Evolutionary conservation across 2,329 filamentous ascomycete genomes (phyloP).

Genomic region (Aspergillus quadricinctus): DNA sequence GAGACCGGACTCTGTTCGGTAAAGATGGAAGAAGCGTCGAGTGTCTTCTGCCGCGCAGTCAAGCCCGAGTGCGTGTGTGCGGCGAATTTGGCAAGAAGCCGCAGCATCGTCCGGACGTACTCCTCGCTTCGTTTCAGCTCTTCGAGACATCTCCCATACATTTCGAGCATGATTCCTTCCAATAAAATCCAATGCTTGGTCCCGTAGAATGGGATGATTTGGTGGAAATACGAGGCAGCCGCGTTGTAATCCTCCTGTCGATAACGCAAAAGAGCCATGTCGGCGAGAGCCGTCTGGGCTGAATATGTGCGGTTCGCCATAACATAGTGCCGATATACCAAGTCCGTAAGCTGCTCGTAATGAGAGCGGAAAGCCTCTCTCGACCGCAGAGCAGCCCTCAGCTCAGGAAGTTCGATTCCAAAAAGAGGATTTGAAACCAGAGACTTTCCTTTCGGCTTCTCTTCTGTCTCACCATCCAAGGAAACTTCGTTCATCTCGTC

Average conservation of each 20-base stretch:
- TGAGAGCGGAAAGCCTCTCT: conserved; percentile 61
- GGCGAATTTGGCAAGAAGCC: conserved; percentile 50
- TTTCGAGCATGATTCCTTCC: conserved; percentile 76
- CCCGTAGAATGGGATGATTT: conserved; percentile 73
- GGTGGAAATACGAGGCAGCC: conserved; percentile 73
- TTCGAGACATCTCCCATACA: conserved; percentile 80
- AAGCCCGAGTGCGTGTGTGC: conserved; percentile 29
- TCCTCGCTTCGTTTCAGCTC: conserved; percentile 72
- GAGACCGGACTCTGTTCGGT: conserved; percentile 28
- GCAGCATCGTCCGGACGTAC: conserved; percentile 70
- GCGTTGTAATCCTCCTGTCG: conserved; percentile 67
- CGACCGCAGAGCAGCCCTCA: conserved; percentile 59
- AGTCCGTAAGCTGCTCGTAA: conserved; percentile 76
- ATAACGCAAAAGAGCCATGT: conserved; percentile 81
- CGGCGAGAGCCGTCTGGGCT: conserved; percentile 71
- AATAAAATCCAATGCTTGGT: conserved; percentile 72
- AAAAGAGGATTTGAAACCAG: conserved; percentile 24
- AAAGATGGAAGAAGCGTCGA: conserved; percentile 28
- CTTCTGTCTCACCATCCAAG: conserved; percentile 24
- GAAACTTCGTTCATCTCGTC: conserved; percentile 34
- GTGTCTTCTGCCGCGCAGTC: conserved; percentile 25
- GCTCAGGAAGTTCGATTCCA: conserved; percentile 54
- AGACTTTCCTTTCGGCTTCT: conserved; percentile 10
- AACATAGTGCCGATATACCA: conserved; percentile 75
- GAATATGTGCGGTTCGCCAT: conserved; percentile 75